Evolutionary conservation across 352 stramenopile genomes (phyloP).

Genomic region (Globisporangium nunn): DNA sequence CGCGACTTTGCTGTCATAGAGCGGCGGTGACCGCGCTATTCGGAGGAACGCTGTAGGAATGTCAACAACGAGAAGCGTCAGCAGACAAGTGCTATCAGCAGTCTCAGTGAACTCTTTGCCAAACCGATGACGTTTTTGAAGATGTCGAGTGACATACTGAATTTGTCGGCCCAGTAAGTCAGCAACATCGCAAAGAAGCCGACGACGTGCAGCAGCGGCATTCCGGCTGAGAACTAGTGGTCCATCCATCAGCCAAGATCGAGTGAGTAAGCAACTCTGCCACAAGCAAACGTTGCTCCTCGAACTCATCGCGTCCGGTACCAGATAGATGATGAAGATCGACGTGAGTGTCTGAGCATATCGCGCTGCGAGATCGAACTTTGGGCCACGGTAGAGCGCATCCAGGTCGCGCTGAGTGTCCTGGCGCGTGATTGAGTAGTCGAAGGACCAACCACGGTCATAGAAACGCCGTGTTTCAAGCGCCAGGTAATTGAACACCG

Average conservation of each 20-base stretch:
- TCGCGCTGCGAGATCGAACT: slow-evolving; percentile 65
- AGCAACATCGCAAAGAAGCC: slow-evolving; percentile 65
- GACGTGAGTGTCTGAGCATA: slow-evolving; percentile 75
- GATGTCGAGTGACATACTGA: slow-evolving; percentile 39
- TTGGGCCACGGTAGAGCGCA: slow-evolving; percentile 60
- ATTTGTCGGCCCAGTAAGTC: slow-evolving; percentile 85
- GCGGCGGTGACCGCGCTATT: slow-evolving; percentile 53
- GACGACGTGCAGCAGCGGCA: slow-evolving; percentile 72
- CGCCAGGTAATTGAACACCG: slow-evolving; percentile 46
- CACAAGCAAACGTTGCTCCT: not conserved
- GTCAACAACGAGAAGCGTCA: not conserved
- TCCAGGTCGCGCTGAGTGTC: slow-evolving; percentile 81
- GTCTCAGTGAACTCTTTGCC: not conserved
- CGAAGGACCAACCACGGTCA: slow-evolving; percentile 59
- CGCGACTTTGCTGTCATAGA: slow-evolving; percentile 70
- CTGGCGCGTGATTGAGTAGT: slow-evolving; percentile 60
- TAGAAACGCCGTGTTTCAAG: slow-evolving; percentile 43
- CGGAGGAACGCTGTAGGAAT: slow-evolving; percentile 49
- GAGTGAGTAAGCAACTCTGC: not conserved
- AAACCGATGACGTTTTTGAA: too few relatives aligned
- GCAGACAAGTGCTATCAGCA: not conserved
- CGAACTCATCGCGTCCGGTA: slow-evolving; percentile 11
- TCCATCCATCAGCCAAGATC: too few relatives aligned
- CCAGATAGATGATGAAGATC: slow-evolving; percentile 78
- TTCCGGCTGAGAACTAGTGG: slow-evolving; percentile 66